Evolutionary conservation across 1,284 basidiomycete species (phyloP), one percentile per base, ranked within the genome.

Genomic region (Coniferiporia weirii): DNA sequence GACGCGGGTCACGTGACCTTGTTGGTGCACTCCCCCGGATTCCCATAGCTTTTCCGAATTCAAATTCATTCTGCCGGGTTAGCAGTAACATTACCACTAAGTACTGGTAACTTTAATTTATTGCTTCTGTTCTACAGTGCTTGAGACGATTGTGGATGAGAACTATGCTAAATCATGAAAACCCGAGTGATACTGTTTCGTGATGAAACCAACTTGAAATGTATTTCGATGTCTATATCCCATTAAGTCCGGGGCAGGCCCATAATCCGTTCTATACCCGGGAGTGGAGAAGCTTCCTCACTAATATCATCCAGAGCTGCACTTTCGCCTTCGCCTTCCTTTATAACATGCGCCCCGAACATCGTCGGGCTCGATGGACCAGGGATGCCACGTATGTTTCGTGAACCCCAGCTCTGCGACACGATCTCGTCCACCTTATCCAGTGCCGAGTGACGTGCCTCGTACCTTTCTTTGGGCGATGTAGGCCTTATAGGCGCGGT

Each of bases 341-440:
- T 40, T 15, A 12, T 15, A 15, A 40, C 38, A 15, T 51, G 35
- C 15, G 55, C 54, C 10, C 50, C 59, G 40, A 56, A 56, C 50
- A 47, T 38, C 17, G 49, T 48, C 19, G 59, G 50, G 27, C 51
- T 53, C 12, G 60, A 44, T 3, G 50, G 50, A 43, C 19, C 13
- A n/a, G 32, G 51, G 17, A 51, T 46, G 12, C 59, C 53, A 22
- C 19, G 20, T 6, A 57, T 17, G 38, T 56, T 34, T 22, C 60
- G 54, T 20, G 49, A 36, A 35, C 56, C 49, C 55, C 55, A 61
- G 9, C 54, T 49, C 27, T 40, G 49, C 49, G 22, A 45, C 5
- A 61, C 60, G 10, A 61, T 61, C 17, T 45, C 56, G 8, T 57
- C 56, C 13, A 61, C 60, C 43, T 50, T 57, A 27, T 61, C 47